These are phyloP conservation scores for Puccinia coronata DNA, from an alignment of 1,284 basidiomycete genomes.

Conservation along the genomic window DNA sequence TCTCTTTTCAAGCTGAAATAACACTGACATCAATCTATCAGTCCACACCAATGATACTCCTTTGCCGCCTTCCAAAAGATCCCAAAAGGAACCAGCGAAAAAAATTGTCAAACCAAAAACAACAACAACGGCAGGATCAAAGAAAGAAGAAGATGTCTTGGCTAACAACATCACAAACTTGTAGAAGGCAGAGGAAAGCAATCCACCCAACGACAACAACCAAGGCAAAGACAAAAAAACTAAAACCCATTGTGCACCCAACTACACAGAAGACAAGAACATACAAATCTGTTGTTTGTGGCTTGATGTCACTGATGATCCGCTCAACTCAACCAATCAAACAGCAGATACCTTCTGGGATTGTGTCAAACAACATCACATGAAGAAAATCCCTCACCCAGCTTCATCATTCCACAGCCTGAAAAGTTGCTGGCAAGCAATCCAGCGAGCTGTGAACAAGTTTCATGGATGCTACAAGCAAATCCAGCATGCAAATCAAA, in stretches of 20 bases:
- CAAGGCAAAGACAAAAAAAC: background rate
- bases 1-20: no score
- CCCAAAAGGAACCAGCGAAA: background rate
- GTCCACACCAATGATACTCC: background rate
- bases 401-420: no score
- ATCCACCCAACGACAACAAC: background rate
- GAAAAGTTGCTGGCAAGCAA: no score
- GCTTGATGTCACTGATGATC: slow-evolving; percentile 2
- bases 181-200: background rate
- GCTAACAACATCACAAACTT: no score
- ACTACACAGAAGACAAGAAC: background rate
- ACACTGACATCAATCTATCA: background rate
- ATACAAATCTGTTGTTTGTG: background rate
- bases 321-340: slow-evolving; percentile 1
- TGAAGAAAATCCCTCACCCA: no score
- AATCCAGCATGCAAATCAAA: no score
- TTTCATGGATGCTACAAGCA: no score
- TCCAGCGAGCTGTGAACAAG: no score
- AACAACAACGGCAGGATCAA: background rate
- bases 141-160: no score
- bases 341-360: no score
- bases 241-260: background rate
- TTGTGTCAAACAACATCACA: no score
- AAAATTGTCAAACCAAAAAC: background rate
- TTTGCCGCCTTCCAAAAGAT: background rate